A percentile compares a stretch with the other conserved stretches of the same genome.
These are phyloP conservation scores for Trichoderma sp. DNA, from an alignment of 2,329 filamentous ascomycete genomes.

Conservation along the genomic window DNA sequence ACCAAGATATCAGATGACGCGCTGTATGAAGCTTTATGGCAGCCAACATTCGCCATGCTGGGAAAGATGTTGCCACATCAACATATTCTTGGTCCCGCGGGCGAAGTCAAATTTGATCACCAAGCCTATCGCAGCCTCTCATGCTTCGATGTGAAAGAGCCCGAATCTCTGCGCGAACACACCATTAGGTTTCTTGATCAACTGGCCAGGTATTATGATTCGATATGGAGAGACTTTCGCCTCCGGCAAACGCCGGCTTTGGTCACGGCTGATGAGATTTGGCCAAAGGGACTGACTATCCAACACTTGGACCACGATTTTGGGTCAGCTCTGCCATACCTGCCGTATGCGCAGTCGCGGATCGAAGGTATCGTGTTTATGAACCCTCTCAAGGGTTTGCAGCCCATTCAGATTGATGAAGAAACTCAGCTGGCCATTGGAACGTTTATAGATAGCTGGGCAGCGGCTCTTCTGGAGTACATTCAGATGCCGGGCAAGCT, in stretches of 20 bases:
- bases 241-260: neutral
- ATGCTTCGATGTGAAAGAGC: neutral
- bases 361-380: neutral
- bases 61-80: neutral
- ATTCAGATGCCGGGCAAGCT: neutral
- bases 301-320: neutral
- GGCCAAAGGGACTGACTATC: conserved; percentile 11
- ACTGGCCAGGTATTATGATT: neutral
- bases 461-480: conserved; percentile 1
- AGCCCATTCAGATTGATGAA: neutral
- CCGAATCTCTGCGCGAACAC: neutral
- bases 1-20: neutral
- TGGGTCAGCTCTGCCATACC: neutral
- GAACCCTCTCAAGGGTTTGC: neutral
- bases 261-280: neutral
- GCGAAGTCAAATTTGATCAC: neutral
- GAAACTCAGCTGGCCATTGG: neutral
- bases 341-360: neutral
- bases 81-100: neutral
- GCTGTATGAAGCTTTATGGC: conserved; percentile 5
- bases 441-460: conserved; percentile 4
- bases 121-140: neutral
- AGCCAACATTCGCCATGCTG: conserved; percentile 12
- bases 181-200: conserved; percentile 5
- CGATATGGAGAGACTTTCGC: neutral